Base-by-base conservation (phyloP, 306 rosid species). In the Acacia acuminata region DNA sequence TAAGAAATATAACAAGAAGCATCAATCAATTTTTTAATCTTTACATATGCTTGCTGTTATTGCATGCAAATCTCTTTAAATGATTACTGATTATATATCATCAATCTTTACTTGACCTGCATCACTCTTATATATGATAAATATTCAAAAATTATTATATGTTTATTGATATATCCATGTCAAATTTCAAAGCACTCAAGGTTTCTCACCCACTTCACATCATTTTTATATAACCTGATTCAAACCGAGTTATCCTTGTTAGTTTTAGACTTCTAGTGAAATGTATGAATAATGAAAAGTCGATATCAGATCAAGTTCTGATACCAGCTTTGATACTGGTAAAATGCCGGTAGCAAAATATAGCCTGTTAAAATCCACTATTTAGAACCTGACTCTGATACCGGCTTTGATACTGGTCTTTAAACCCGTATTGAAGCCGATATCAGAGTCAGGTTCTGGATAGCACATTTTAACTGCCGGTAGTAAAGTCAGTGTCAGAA, bases 251-350 rank as follows among this genome's bases (percentile, higher is more conserved):
- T 43, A 11, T 11, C 10, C 20, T 9, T n/a, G 19, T 42, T 38
- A 30, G 51, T 70, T 70, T n/a, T 69, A 19, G 14, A 70, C 34
- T 70, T 40, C 16, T 0, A 12, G 20, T 22, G 32, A 42, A 69
- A 69, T 69, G 32, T 69, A 40, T 75, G 38, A 51, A 58, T 58
- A 58, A 58, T 47, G 27, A 82, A 70, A 69, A n/a, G n/a, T n/a
- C n/a, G n/a, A n/a, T n/a, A n/a, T n/a, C n/a, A n/a, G n/a, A n/a
- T n/a, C n/a, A n/a, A n/a, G n/a, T n/a, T n/a, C n/a, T n/a, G n/a
- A n/a, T n/a, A n/a, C n/a, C n/a, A n/a, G n/a, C n/a, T n/a, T n/a
- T n/a, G n/a, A n/a, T n/a, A n/a, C n/a, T n/a, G n/a, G n/a, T n/a
- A n/a, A n/a, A n/a, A n/a, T n/a, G n/a, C n/a, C n/a, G n/a, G n/a